These are phyloP conservation scores for Brassica rapa DNA, from an alignment of 345 rosid species.

Conservation along the genomic window DNA sequence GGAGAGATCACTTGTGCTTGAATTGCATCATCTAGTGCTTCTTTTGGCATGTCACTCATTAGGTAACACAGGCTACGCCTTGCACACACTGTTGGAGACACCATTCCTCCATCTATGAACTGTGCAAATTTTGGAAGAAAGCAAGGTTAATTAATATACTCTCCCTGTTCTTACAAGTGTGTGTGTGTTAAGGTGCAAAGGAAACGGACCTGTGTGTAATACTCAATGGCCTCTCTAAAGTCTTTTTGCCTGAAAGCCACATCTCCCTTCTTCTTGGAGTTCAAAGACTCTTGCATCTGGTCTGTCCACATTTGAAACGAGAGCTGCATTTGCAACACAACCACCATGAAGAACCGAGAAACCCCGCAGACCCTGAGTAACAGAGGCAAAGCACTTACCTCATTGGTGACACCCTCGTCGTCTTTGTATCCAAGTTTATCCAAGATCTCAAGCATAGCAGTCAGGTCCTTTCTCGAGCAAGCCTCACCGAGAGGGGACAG, in stretches of 20 bases:
- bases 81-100: conserved; percentile 82
- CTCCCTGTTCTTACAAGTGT: background rate
- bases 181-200: background rate
- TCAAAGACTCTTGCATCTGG: conserved; percentile 91
- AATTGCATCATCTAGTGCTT: conserved; percentile 74
- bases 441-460: conserved; percentile 84
- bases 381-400: conserved; percentile 45
- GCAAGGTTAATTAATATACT: background rate
- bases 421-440: conserved; percentile 89
- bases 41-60: conserved; percentile 74
- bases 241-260: conserved; percentile 80
- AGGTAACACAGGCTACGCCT: conserved; percentile 83
- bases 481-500: conserved; percentile 85
- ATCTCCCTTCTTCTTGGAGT: conserved; percentile 90
- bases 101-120: conserved; percentile 84
- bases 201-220: conserved; percentile 68
- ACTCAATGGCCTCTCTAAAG: conserved; percentile 68
- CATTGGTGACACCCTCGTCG: conserved; percentile 87
- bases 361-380: background rate
- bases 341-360: background rate
- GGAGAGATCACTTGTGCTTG: conserved; percentile 88
- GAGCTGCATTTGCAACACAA: conserved; percentile 54
- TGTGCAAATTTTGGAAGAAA: conserved; percentile 37
- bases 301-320: conserved; percentile 93
- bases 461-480: conserved; percentile 82